phyloP scores from a whole-genome alignment of 352 stramenopile species.

The Peronosclerospora sorghi region DNA sequence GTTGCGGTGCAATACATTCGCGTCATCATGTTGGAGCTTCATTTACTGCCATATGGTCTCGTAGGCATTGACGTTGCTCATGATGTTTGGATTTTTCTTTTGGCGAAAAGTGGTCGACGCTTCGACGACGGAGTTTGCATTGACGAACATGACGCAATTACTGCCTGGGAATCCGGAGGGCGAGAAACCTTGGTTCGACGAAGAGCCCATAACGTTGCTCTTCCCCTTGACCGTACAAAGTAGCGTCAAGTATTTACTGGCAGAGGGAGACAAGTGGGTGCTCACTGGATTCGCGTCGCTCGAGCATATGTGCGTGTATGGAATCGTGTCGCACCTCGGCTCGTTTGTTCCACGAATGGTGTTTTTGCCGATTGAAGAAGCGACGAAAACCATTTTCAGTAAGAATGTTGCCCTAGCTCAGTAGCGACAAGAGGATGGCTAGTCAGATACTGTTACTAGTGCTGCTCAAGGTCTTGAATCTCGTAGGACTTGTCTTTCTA shows the following conservation, averaged over 20 bases:
- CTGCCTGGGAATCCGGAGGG: constrained; percentile 21
- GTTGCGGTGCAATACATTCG: constrained; percentile 53
- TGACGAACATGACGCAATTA: constrained; percentile 42
- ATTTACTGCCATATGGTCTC: constrained; percentile 63
- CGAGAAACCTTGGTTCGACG: constrained; percentile 29
- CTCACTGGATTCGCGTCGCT: constrained; percentile 83
- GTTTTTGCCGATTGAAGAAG: constrained; percentile 95
- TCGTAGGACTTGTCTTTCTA: constrained; percentile 75
- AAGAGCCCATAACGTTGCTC: constrained; percentile 45
- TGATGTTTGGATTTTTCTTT: constrained; percentile 51
- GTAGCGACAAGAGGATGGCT: constrained; percentile 6
- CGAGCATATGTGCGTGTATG: constrained; percentile 94
- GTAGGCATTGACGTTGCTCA: constrained; percentile 50
- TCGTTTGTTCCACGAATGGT: constrained; percentile 92
- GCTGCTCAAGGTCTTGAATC: constrained; percentile 76
- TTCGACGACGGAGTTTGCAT: constrained; percentile 19
- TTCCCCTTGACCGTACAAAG: constrained; percentile 85
- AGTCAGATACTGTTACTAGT: constrained; percentile 47
- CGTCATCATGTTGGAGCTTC: constrained; percentile 51
- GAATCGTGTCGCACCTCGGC: constrained; percentile 91
- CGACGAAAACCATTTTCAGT: constrained; percentile 90
- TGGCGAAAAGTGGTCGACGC: constrained; percentile 25
- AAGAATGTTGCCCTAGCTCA: constrained; percentile 61
- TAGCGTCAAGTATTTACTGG: constrained; percentile 94
- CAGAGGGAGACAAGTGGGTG: constrained; percentile 94